These are phyloP conservation scores for Rubia balearica DNA, from an alignment of 305 asterid species.

Conservation along the genomic window DNA sequence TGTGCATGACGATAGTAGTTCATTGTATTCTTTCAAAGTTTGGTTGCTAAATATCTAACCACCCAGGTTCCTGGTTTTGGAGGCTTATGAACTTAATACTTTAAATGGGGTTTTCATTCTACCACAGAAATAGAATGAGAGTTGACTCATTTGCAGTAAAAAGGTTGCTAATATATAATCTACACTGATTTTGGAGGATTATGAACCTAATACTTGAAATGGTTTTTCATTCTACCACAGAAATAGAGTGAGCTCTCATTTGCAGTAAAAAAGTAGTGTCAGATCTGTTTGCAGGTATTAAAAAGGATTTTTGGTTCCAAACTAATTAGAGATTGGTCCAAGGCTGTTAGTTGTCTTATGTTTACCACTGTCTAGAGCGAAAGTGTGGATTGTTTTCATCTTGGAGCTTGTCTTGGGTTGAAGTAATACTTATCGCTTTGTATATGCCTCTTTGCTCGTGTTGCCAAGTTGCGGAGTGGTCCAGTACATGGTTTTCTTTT, in stretches of 20 bases:
- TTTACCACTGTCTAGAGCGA: not conserved
- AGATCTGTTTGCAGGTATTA: too few relatives aligned
- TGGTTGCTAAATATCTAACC: not conserved
- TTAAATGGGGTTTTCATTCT: too few relatives aligned
- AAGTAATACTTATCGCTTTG: not conserved
- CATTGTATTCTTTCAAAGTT: not conserved
- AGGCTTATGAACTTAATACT: not conserved
- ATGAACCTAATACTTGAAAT: not conserved
- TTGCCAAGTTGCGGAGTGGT: not conserved
- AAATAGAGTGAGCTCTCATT: too few relatives aligned
- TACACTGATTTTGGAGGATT: not conserved
- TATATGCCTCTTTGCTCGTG: not conserved
- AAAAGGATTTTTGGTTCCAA: too few relatives aligned
- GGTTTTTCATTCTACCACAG: too few relatives aligned
- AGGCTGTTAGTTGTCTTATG: not conserved
- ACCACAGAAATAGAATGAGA: too few relatives aligned
- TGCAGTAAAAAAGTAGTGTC: too few relatives aligned
- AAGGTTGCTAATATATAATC: too few relatives aligned
- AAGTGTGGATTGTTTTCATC: not conserved
- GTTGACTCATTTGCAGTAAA: too few relatives aligned
- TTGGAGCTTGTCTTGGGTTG: not conserved
- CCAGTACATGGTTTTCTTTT: not conserved
- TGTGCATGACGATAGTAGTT: conserved; percentile 10
- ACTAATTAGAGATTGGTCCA: too few relatives aligned
- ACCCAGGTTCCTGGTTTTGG: not conserved